Percentiles rank a stretch among this genome's conserved stretches.
Evolutionary conservation across 371 early-diverging fungal genomes (phyloP).

Genomic region (Mucor indicus): DNA sequence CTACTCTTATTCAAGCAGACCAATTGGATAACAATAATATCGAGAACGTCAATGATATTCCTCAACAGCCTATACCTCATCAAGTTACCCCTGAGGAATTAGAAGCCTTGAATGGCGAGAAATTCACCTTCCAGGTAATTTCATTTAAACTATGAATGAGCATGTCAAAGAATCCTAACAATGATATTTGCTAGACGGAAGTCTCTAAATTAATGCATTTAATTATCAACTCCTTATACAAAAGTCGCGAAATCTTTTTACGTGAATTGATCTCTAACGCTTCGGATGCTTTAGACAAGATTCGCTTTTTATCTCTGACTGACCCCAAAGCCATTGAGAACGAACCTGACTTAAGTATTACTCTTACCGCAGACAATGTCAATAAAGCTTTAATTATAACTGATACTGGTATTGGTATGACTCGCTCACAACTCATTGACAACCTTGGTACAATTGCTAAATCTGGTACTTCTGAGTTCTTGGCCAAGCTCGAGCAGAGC

Average conservation of each 20-base stretch:
- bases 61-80: no score
- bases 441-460: constrained; percentile 98
- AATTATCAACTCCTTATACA: constrained; percentile 89
- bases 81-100: constrained; percentile 20
- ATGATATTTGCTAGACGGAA: constrained; percentile 51
- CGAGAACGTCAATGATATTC: no score
- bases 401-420: constrained; percentile 98
- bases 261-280: constrained; percentile 97
- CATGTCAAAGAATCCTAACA: not conserved
- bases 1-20: no score
- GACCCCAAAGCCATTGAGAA: constrained; percentile 56
- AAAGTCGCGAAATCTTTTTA: constrained; percentile 87
- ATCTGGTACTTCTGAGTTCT: constrained; percentile 84
- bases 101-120: constrained; percentile 32
- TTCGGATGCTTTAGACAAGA: constrained; percentile 95
- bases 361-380: constrained; percentile 70
- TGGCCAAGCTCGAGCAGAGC: constrained; percentile 61
- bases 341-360: constrained; percentile 66
- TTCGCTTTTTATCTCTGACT: constrained; percentile 77
- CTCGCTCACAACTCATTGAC: constrained; percentile 80
- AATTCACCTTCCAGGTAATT: constrained; percentile 37
- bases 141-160: not conserved
- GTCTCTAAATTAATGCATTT: constrained; percentile 85
- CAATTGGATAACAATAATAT: no score
- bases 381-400: constrained; percentile 72